Evolutionary conservation across 805 yeast genomes (phyloP), one percentile per base, ranked within the genome.

Genomic region (Candida maesae): DNA sequence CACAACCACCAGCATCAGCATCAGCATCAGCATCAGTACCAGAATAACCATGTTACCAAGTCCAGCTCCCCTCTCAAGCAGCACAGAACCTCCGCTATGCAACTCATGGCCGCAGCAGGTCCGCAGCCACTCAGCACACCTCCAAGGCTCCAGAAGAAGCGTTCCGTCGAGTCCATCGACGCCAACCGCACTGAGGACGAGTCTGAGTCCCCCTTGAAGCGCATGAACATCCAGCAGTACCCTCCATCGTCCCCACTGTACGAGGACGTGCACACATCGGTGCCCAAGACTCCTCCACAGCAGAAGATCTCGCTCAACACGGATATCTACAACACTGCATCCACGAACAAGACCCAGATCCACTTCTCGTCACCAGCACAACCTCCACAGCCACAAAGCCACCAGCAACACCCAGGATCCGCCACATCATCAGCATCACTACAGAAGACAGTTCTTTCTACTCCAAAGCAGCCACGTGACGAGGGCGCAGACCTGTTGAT

Each of bases 401-500:
- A 26, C 24, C 32, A 20, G 32, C 12, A 25, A 10, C 7, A 24
- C 18, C 21, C 32, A 3, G 29, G 30, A 7, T 4, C 20, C 15
- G 6, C 43, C 6, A 5, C 23, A 13, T 11, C 43, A 5, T 34
- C 24, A 17, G 20, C 41, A 17, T 20, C 41, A 6, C 31, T 49
- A 6, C 39, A 49, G 33, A 45, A 36, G 19, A 37, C 41, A 12
- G 33, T 36, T 20, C 38, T 46, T 3, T 51, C 60, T 2, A 57
- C 59, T 1, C 61, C 61, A 12, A 56, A 56, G 21, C 42, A 36
- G 13, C 40, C 45, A 2, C 48, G 53, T 17, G 70, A 68, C 36
- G 93, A 84, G 61, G 95, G 95, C 12, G 95, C 95, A 1, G 91
- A 83, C 58, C 64, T 87, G 46, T 70, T 87, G 46, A 74, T 87